Conservation (phyloP, 2,329 filamentous ascomycete genomes). For the Venturia effusa region DNA sequence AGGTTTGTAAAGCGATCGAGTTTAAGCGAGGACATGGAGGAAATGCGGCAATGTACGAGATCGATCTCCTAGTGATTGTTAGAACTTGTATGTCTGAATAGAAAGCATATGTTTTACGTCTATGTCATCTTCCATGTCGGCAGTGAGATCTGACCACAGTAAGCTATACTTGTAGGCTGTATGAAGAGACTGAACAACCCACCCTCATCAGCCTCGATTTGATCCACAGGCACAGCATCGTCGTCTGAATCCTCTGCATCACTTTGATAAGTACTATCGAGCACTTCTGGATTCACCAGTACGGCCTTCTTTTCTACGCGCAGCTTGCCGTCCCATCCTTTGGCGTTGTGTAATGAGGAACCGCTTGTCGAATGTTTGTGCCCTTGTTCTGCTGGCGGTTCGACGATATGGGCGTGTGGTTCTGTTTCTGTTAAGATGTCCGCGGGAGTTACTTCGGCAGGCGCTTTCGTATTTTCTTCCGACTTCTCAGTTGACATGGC, state of each 20-base stretch:
- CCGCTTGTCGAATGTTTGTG: slow-evolving; percentile 5
- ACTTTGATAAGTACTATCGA: slow-evolving; percentile 66
- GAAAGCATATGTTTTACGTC: slow-evolving; percentile 26
- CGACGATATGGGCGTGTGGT: not conserved
- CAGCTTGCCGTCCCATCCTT: slow-evolving; percentile 76
- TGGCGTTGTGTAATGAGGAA: slow-evolving; percentile 15
- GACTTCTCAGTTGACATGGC: not conserved
- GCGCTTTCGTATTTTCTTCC: not conserved
- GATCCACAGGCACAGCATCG: slow-evolving; percentile 55
- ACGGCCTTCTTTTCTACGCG: slow-evolving; percentile 59
- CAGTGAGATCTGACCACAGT: slow-evolving; percentile 41
- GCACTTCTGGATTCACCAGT: slow-evolving; percentile 66
- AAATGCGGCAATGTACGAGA: slow-evolving; percentile 76
- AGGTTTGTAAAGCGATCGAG: slow-evolving; percentile 74
- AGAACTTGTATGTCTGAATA: slow-evolving; percentile 13
- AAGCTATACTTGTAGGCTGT: not conserved
- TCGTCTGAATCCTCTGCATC: slow-evolving; percentile 74
- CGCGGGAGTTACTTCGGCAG: not conserved
- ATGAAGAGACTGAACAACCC: slow-evolving; percentile 15
- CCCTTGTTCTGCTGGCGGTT: not conserved
- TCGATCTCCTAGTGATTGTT: slow-evolving; percentile 58
- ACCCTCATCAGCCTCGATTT: slow-evolving; percentile 77
- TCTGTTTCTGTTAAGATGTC: not conserved
- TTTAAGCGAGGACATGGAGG: slow-evolving; percentile 64
- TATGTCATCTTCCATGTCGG: slow-evolving; percentile 44